Conservation (phyloP, 2,329 filamentous ascomycete species). For the Cladophialophora bantiana region DNA sequence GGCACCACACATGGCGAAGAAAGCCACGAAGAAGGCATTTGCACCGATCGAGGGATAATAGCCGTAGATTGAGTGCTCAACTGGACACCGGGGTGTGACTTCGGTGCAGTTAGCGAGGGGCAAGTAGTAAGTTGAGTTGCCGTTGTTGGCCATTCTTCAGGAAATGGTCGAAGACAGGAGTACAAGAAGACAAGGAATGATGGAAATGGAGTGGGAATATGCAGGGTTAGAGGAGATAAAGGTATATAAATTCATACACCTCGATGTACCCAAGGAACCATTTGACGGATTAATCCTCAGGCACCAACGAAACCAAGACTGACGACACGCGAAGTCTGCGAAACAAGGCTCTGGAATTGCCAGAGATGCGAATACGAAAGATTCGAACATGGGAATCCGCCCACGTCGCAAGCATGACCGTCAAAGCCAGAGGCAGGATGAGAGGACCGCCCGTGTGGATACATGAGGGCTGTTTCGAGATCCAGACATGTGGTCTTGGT, state of each 20-base stretch:
- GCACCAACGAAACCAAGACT: constrained; percentile 7
- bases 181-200: neutral
- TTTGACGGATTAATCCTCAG: neutral
- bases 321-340: neutral
- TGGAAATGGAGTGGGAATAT: neutral
- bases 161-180: neutral
- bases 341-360: constrained; percentile 1
- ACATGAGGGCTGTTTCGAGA: neutral
- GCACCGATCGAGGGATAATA: constrained; percentile 61
- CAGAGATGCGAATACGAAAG: neutral
- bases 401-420: neutral
- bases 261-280: neutral
- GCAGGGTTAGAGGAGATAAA: neutral
- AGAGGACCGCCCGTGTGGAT: neutral
- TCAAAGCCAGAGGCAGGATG: neutral
- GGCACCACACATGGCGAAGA: constrained; percentile 59
- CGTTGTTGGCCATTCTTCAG: constrained; percentile 14
- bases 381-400: neutral
- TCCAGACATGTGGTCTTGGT: neutral
- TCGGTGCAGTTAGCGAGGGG: constrained; percentile 42
- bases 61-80: constrained; percentile 59
- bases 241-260: neutral
- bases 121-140: constrained; percentile 24
- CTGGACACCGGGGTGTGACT: constrained; percentile 46
- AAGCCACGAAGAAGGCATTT: constrained; percentile 60